Conservation (phyloP, 2,329 filamentous ascomycete genomes). For the Paracoccidioides lutzii region DNA sequence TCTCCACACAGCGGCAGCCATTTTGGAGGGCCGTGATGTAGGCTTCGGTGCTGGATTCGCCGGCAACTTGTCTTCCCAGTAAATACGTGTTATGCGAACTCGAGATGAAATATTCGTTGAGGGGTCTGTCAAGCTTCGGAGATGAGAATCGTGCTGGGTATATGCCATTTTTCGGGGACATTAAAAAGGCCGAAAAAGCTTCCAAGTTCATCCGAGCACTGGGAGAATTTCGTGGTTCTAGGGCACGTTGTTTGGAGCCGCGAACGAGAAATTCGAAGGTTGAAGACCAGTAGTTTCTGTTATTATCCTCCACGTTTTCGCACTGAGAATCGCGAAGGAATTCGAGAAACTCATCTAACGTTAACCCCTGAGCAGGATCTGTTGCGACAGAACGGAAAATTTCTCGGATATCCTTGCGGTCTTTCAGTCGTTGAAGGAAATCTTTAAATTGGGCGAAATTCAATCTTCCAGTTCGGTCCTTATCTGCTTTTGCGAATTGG, state of each 20-base stretch:
- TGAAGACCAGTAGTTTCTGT: conserved; percentile 50
- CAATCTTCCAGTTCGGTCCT: conserved; percentile 50
- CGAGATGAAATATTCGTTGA: conserved; percentile 97
- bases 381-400: conserved; percentile 54
- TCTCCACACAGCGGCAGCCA: conserved; percentile 88
- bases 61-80: conserved; percentile 75
- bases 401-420: conserved; percentile 63
- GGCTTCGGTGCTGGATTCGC: conserved; percentile 83
- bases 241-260: conserved; percentile 40
- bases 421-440: conserved; percentile 73
- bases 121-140: conserved; percentile 60
- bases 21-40: conserved; percentile 82
- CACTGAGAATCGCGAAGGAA: conserved; percentile 65
- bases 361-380: conserved; percentile 52
- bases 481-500: conserved; percentile 63
- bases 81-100: conserved; percentile 99
- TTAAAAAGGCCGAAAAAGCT: conserved; percentile 64
- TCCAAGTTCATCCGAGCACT: conserved; percentile 58
- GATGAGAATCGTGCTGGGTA: conserved; percentile 48
- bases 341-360: conserved; percentile 55
- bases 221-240: conserved; percentile 29
- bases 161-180: conserved; percentile 59
- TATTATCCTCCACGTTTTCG: conserved; percentile 58
- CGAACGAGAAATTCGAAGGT: conserved; percentile 60
- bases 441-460: conserved; percentile 70